Evolutionary conservation across 2,329 filamentous ascomycete genomes (phyloP).

Genomic region (Drechslerella coelobrocha): DNA sequence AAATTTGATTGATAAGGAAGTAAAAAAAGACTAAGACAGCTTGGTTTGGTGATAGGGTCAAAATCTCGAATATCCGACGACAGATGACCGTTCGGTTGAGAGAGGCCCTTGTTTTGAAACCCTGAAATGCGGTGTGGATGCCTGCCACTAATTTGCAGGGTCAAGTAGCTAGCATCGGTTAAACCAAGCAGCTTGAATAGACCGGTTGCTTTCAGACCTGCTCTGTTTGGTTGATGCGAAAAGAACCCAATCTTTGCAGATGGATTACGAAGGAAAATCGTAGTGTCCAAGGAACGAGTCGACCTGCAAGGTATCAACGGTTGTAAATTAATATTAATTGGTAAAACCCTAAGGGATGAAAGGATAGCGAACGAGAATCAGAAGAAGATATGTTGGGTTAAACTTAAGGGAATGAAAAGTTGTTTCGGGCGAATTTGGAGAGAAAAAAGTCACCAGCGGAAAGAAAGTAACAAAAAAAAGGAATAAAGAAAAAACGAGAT

Average conservation of each 20-base stretch:
- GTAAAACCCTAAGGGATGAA: too few species aligned
- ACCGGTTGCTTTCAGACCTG: slow-evolving; percentile 35
- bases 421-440: not conserved
- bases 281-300: slow-evolving; percentile 18
- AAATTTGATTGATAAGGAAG: slow-evolving; percentile 36
- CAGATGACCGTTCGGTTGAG: slow-evolving; percentile 32
- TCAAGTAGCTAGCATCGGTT: slow-evolving; percentile 21
- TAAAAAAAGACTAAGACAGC: slow-evolving; percentile 30
- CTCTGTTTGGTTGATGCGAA: slow-evolving; percentile 32
- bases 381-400: slow-evolving; percentile 1
- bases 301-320: slow-evolving; percentile 14
- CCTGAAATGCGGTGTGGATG: slow-evolving; percentile 47
- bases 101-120: slow-evolving; percentile 40
- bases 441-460: not conserved
- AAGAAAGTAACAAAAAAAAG: not conserved
- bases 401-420: not conserved
- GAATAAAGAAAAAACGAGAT: not conserved
- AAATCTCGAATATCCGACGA: slow-evolving; percentile 24
- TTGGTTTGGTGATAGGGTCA: slow-evolving; percentile 38
- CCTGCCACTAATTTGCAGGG: slow-evolving; percentile 49
- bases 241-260: slow-evolving; percentile 8
- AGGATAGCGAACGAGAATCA: not conserved
- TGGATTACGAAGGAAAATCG: slow-evolving; percentile 27
- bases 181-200: slow-evolving; percentile 12
- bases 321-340: slow-evolving; percentile 14